These are phyloP conservation scores for Citrus australasica DNA, from an alignment of 345 rosid genomes.

Conservation along the genomic window DNA sequence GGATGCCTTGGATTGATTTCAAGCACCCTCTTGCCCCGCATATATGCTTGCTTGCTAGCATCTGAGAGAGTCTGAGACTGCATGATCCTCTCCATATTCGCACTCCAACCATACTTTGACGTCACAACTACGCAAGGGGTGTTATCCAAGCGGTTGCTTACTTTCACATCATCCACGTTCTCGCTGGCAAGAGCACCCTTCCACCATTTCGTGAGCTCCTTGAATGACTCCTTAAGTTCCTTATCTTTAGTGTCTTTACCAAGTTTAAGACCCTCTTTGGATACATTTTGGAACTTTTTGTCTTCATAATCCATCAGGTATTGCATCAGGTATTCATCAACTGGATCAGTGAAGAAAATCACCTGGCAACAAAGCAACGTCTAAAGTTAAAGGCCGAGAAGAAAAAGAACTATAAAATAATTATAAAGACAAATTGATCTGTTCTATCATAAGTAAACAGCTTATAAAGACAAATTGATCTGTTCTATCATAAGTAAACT, in stretches of 20 bases:
- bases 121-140: conserved; percentile 96
- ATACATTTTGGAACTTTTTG: conserved; percentile 91
- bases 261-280: conserved; percentile 87
- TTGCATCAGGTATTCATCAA: conserved; percentile 97
- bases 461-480: background rate
- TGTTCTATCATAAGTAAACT: background rate
- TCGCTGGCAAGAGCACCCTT: conserved; percentile 66
- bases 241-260: conserved; percentile 74
- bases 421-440: background rate
- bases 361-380: conserved; percentile 45
- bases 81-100: conserved; percentile 99
- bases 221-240: conserved; percentile 90
- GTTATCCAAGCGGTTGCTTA: conserved; percentile 85
- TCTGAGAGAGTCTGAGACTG: conserved; percentile 93
- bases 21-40: conserved; percentile 92
- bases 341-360: conserved; percentile 96
- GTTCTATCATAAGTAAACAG: background rate
- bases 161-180: conserved; percentile 89
- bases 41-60: conserved; percentile 86
- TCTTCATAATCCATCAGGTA: conserved; percentile 97
- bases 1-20: conserved; percentile 98
- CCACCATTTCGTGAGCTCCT: conserved; percentile 98
- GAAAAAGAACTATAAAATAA: background rate
- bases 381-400: background rate
- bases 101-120: conserved; percentile 94